Evolutionary conservation across 2,329 filamentous ascomycete species (phyloP).

Genomic region (Hypoxylon sp.): DNA sequence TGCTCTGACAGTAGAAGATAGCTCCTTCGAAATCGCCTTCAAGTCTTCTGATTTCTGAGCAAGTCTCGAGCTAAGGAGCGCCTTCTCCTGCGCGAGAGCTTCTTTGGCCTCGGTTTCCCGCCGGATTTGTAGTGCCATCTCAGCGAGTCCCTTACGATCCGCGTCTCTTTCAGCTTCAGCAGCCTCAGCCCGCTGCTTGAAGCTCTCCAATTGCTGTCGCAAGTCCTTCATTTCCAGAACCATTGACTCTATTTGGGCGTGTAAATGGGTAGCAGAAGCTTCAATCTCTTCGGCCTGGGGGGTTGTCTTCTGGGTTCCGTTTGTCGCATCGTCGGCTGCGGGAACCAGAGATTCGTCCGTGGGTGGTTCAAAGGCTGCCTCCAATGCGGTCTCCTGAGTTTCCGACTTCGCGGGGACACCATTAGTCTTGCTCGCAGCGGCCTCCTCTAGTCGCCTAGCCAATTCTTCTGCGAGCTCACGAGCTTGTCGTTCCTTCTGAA

Average conservation of each 20-base stretch:
- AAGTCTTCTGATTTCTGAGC: slow-evolving; percentile 35
- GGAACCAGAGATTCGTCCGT: slow-evolving; percentile 43
- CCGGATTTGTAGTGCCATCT: slow-evolving; percentile 87
- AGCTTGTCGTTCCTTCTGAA: slow-evolving; percentile 81
- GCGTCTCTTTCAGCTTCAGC: slow-evolving; percentile 81
- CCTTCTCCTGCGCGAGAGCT: slow-evolving; percentile 54
- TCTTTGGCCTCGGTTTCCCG: slow-evolving; percentile 67
- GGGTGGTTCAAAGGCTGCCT: slow-evolving; percentile 58
- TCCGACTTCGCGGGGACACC: slow-evolving; percentile 48
- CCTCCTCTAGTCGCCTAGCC: slow-evolving; percentile 73
- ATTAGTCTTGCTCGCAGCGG: slow-evolving; percentile 53
- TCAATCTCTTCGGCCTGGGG: slow-evolving; percentile 49
- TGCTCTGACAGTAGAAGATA: slow-evolving; percentile 21
- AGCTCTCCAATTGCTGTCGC: slow-evolving; percentile 80
- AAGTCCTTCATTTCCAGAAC: slow-evolving; percentile 82
- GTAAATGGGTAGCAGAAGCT: slow-evolving; percentile 57
- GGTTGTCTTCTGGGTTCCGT: slow-evolving; percentile 34
- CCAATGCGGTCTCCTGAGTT: slow-evolving; percentile 51
- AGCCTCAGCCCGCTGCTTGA: slow-evolving; percentile 78
- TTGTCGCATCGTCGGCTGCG: slow-evolving; percentile 33
- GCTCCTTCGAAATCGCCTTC: slow-evolving; percentile 32
- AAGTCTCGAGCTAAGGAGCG: slow-evolving; percentile 47
- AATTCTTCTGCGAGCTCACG: slow-evolving; percentile 85
- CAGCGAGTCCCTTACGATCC: slow-evolving; percentile 77
- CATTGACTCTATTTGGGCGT: slow-evolving; percentile 79